phyloP scores from a whole-genome alignment of 2,329 filamentous ascomycete genomes.

The Neofusicoccum umdonicola region DNA sequence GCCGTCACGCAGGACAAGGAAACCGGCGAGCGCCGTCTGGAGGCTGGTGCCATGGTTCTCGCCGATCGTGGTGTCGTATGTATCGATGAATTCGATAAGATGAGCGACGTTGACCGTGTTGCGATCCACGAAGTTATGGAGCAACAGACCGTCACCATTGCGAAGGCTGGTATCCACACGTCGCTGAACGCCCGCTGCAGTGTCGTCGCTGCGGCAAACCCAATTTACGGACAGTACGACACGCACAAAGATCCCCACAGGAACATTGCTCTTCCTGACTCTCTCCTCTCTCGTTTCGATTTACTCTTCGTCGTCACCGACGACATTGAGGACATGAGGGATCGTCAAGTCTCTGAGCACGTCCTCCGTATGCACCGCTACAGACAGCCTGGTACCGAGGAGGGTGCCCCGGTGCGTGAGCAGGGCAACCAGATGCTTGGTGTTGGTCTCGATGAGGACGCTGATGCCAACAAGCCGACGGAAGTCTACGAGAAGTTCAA shows the following conservation, averaged over 20 bases:
- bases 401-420: constrained; percentile 91
- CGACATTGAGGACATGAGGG: constrained; percentile 91
- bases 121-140: constrained; percentile 99
- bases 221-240: constrained; percentile 97
- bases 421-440: constrained; percentile 79
- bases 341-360: constrained; percentile 91
- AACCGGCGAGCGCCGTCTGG: constrained; percentile 88
- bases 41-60: constrained; percentile 98
- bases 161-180: constrained; percentile 97
- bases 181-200: constrained; percentile 95
- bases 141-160: constrained; percentile 98
- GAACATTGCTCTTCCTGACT: constrained; percentile 96
- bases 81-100: constrained; percentile 99
- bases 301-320: constrained; percentile 96
- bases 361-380: constrained; percentile 97
- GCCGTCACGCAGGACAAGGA: constrained; percentile 97
- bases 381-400: constrained; percentile 86
- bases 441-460: constrained; percentile 77
- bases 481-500: constrained; percentile 97
- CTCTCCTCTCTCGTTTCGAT: constrained; percentile 96
- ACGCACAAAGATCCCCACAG: constrained; percentile 98
- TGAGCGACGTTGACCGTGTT: constrained; percentile 97
- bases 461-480: constrained; percentile 71
- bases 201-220: constrained; percentile 93
- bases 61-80: constrained; percentile 95